Conservation (phyloP, 2,329 filamentous ascomycete genomes). For the Aspergillus persii region DNA sequence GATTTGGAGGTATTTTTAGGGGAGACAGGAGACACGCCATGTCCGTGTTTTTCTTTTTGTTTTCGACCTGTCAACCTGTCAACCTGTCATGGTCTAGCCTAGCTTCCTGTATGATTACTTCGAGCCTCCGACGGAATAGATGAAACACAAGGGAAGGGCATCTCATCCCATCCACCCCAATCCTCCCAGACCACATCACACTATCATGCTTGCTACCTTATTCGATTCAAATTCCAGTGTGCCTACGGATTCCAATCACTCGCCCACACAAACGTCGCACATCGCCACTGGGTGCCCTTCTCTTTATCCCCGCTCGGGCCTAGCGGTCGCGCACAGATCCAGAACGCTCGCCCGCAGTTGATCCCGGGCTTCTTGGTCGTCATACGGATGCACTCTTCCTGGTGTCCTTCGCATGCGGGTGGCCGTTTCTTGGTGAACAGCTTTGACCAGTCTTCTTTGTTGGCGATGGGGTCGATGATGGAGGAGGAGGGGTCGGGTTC, state of each 20-base stretch:
- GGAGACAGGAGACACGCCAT: too few relatives aligned
- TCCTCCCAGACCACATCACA: too few relatives aligned
- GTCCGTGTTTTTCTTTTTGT: too few relatives aligned
- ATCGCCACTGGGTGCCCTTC: constrained; percentile 80
- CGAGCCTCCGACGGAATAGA: too few relatives aligned
- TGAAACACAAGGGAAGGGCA: too few relatives aligned
- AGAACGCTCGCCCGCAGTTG: constrained; percentile 69
- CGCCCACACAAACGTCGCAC: constrained; percentile 75
- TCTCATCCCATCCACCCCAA: not conserved
- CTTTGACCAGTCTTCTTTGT: constrained; percentile 81
- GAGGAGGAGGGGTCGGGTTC: not conserved
- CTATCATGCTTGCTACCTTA: too few relatives aligned
- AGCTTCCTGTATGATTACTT: too few relatives aligned
- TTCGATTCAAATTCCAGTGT: too few relatives aligned
- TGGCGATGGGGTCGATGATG: constrained; percentile 64
- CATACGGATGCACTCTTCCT: constrained; percentile 79
- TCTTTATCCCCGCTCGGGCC: constrained; percentile 85
- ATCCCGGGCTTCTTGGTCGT: constrained; percentile 85
- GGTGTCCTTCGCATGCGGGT: constrained; percentile 78
- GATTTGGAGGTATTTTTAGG: too few relatives aligned
- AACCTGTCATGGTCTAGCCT: too few relatives aligned
- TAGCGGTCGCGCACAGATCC: constrained; percentile 72
- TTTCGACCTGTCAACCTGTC: too few relatives aligned
- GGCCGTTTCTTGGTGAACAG: constrained; percentile 71
- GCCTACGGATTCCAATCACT: constrained; percentile 56